phyloP scores from a whole-genome alignment of 257 asterid species.

The Rauvolfia tetraphylla region DNA sequence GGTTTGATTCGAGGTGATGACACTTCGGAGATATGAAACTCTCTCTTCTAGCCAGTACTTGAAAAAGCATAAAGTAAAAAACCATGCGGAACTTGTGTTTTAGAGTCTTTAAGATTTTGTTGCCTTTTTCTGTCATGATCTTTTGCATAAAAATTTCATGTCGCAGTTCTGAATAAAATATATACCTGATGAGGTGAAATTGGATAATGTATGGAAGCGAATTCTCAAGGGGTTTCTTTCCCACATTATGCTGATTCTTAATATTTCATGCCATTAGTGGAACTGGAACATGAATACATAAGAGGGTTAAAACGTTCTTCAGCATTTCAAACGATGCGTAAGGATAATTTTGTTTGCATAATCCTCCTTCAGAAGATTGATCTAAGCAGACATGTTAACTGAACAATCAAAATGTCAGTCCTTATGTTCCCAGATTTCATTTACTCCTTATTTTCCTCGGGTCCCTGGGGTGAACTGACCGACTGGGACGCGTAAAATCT shows the following conservation, averaged over 20 bases:
- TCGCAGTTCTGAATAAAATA: neutral
- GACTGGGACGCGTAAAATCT: neutral
- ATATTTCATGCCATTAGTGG: neutral
- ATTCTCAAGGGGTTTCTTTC: neutral
- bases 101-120: neutral
- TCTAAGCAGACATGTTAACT: too few species aligned
- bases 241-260: neutral
- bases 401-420: neutral
- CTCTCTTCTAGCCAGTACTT: neutral
- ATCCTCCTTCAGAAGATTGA: neutral
- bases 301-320: neutral
- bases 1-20: constrained; percentile 8
- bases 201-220: neutral
- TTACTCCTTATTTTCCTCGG: neutral
- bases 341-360: neutral
- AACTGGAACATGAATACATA: neutral
- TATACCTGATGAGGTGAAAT: neutral
- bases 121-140: neutral
- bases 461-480: neutral
- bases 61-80: neutral
- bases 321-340: neutral
- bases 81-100: neutral
- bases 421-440: neutral
- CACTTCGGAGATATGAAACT: neutral
- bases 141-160: neutral